Percentiles rank a stretch among this genome's conserved stretches.
These are phyloP conservation scores for Anisogramma anomala DNA, from an alignment of 2,329 filamentous ascomycete species.

Conservation along the genomic window DNA sequence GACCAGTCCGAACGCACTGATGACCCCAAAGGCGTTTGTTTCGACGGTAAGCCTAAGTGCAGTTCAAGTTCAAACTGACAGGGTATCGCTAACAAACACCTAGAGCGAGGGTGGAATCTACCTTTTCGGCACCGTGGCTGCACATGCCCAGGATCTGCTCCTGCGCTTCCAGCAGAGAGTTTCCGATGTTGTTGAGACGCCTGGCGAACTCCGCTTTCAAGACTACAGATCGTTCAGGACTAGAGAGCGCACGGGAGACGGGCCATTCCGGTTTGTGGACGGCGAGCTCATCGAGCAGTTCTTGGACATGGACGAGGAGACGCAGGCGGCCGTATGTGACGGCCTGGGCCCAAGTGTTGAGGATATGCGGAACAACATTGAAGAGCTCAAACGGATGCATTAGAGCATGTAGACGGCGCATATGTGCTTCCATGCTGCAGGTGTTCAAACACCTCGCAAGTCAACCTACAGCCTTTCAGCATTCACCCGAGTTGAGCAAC, in stretches of 20 bases:
- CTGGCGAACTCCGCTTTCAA: constrained; percentile 66
- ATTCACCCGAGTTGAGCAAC: too few species aligned
- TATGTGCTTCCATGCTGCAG: too few species aligned
- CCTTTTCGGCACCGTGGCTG: constrained; percentile 69
- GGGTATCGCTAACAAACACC: constrained; percentile 14
- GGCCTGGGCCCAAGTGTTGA: constrained; percentile 50
- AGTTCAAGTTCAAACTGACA: background rate
- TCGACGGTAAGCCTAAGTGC: constrained; percentile 56
- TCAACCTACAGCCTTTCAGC: too few species aligned
- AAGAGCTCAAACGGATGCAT: constrained; percentile 52
- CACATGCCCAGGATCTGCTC: constrained; percentile 63
- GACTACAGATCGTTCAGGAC: constrained; percentile 75
- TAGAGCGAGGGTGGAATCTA: constrained; percentile 87
- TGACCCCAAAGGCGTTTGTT: constrained; percentile 75
- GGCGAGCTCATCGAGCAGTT: constrained; percentile 85
- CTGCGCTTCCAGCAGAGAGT: constrained; percentile 69
- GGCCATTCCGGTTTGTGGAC: constrained; percentile 80
- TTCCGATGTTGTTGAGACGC: constrained; percentile 51
- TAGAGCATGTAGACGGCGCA: constrained; percentile 24
- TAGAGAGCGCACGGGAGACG: constrained; percentile 55
- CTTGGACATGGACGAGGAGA: constrained; percentile 53
- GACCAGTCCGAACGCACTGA: constrained; percentile 50
- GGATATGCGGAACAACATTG: constrained; percentile 49
- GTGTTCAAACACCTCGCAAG: too few species aligned
- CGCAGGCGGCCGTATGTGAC: constrained; percentile 41